Percentiles rank a stretch among this genome's conserved stretches.
These are phyloP conservation scores for Phytophthora cryptogea DNA, from an alignment of 352 stramenopile species.

Conservation along the genomic window DNA sequence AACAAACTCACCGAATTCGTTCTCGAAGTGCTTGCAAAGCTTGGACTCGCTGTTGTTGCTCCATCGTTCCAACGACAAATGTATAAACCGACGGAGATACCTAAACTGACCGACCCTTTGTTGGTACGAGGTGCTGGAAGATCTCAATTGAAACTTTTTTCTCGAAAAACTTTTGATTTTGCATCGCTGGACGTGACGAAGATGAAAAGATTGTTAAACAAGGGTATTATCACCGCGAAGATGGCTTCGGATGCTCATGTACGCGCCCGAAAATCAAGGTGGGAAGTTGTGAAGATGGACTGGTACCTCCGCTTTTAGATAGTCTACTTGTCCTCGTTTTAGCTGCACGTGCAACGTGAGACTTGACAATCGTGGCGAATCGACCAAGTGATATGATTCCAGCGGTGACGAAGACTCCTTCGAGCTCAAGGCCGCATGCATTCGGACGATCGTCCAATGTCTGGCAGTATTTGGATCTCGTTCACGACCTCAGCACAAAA, in stretches of 20 bases:
- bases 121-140: constrained; percentile 3
- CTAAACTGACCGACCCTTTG: constrained; percentile 12
- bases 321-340: constrained; percentile 2
- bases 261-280: too few relatives aligned
- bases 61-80: constrained; percentile 10
- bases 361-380: too few relatives aligned
- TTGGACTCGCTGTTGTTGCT: constrained; percentile 1
- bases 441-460: constrained; percentile 76
- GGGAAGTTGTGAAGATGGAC: too few relatives aligned
- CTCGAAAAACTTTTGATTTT: too few relatives aligned
- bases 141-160: constrained; percentile 4
- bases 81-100: neutral
- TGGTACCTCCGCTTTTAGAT: constrained; percentile 16
- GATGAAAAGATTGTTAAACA: too few relatives aligned
- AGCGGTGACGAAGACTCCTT: constrained; percentile 2
- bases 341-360: too few relatives aligned
- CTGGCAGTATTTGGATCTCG: constrained; percentile 67
- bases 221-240: too few relatives aligned
- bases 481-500: constrained; percentile 47
- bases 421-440: constrained; percentile 38
- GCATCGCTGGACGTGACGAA: too few relatives aligned
- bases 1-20: constrained; percentile 33
- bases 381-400: constrained; percentile 17
- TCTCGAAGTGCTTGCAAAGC: constrained; percentile 26
- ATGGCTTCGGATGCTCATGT: too few relatives aligned